phyloP scores from a whole-genome alignment of 352 stramenopile species.

The Phytopythium aichiense region DNA sequence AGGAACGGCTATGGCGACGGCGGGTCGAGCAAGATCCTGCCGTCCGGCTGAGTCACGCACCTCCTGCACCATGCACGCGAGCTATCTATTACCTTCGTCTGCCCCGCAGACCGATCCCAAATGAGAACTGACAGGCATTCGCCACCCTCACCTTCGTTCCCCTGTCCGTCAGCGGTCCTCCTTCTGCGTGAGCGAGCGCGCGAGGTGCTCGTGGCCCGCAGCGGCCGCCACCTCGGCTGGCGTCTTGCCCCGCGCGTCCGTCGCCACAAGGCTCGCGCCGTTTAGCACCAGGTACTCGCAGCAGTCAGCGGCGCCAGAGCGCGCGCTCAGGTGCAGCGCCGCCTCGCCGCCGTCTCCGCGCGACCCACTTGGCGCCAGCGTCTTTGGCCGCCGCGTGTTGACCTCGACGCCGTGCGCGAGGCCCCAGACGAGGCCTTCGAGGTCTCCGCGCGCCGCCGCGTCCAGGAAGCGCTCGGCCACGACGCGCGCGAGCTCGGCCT shows the following conservation, averaged over 20 bases:
- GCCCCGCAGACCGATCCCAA: not conserved
- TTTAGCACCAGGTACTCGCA: conserved; percentile 84
- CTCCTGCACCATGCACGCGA: conserved; percentile 12
- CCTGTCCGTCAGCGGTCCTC: not conserved
- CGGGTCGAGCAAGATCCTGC: conserved; percentile 29
- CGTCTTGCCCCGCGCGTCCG: conserved; percentile 41
- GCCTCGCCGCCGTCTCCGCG: conserved; percentile 42
- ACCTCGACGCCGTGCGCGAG: conserved; percentile 79
- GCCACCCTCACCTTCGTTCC: not conserved
- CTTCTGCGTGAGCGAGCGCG: conserved; percentile 63
- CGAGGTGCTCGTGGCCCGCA: conserved; percentile 55
- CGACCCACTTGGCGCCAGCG: not conserved
- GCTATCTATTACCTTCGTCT: conserved; percentile 8
- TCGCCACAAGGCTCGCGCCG: conserved; percentile 55
- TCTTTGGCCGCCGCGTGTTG: conserved; percentile 27
- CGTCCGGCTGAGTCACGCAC: conserved; percentile 26
- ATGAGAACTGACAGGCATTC: not conserved
- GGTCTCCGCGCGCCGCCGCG: conserved; percentile 29
- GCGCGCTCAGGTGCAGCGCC: conserved; percentile 52
- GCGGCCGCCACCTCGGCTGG: conserved; percentile 60
- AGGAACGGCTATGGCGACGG: not conserved
- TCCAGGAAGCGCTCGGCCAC: conserved; percentile 45
- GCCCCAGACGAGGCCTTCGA: conserved; percentile 71
- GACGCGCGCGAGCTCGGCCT: conserved; percentile 14
- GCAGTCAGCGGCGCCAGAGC: conserved; percentile 27